Conservation (phyloP, 805 yeast species). For the Cyberlindnera mrakii region DNA sequence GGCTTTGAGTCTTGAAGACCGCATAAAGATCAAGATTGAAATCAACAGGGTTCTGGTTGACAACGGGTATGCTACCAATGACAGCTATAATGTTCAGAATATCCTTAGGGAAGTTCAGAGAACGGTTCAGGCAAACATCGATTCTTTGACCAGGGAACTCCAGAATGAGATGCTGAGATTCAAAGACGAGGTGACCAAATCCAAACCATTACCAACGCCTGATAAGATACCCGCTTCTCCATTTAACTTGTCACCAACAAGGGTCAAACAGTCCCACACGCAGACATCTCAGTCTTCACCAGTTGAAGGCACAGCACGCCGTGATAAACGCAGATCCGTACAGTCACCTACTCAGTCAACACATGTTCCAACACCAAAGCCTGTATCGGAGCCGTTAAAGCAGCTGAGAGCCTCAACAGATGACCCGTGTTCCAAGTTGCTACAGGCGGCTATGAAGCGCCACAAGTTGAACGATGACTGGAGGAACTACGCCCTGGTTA, state of each 20-base stretch:
- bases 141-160: conserved; percentile 2
- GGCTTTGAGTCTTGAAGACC: conserved; percentile 50
- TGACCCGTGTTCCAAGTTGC: conserved; percentile 83
- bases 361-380: conserved; percentile 11
- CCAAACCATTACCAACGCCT: conserved; percentile 22
- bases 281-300: conserved; percentile 7
- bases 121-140: conserved; percentile 12
- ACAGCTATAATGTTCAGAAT: conserved; percentile 6
- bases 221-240: conserved; percentile 21
- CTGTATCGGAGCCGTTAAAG: conserved; percentile 61
- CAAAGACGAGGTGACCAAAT: conserved; percentile 11
- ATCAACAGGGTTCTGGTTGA: conserved; percentile 44
- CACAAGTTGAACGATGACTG: conserved; percentile 79
- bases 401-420: conserved; percentile 82
- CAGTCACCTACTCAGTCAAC: conserved; percentile 16
- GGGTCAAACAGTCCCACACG: conserved; percentile 4
- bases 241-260: conserved; percentile 25
- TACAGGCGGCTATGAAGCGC: conserved; percentile 83
- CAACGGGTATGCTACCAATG: conserved; percentile 8
- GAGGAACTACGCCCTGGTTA: conserved; percentile 82
- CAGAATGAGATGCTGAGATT: conserved; percentile 13
- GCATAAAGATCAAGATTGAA: conserved; percentile 55
- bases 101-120: conserved; percentile 11
- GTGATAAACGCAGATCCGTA: conserved; percentile 4
- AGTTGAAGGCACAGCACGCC: conserved; percentile 3